Percentiles rank a stretch among this genome's conserved stretches.
Evolutionary conservation across 1,284 basidiomycete genomes (phyloP).

Genomic region (Boletus calvinii): DNA sequence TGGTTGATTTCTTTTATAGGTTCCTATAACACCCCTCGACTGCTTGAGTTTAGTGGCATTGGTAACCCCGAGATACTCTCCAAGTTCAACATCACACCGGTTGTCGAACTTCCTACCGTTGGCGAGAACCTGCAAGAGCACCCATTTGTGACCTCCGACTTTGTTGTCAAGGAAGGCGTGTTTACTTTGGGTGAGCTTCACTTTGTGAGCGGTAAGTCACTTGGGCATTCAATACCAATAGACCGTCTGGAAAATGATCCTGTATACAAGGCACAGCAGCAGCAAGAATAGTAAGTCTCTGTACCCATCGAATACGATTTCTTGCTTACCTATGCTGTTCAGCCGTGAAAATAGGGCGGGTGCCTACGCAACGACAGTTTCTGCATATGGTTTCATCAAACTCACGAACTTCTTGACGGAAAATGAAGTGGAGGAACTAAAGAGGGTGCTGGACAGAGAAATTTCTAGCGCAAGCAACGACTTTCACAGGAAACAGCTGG

Average conservation of each 20-base stretch:
- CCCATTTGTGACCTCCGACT: constrained; percentile 14
- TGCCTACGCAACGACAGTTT: constrained; percentile 19
- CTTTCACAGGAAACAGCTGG: constrained; percentile 17
- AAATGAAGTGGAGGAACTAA: constrained; percentile 16
- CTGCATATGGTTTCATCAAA: constrained; percentile 22
- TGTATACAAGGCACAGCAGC: constrained; percentile 12
- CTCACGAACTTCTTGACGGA: constrained; percentile 17
- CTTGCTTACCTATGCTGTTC: neutral
- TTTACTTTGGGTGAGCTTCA: constrained; percentile 19
- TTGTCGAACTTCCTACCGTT: constrained; percentile 18
- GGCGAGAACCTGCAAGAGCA: constrained; percentile 25
- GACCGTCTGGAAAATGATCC: constrained; percentile 20
- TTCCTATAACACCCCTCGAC: constrained; percentile 20
- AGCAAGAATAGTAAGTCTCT: constrained; percentile 18
- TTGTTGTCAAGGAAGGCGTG: constrained; percentile 18
- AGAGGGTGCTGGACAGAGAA: constrained; percentile 14
- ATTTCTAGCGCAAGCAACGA: constrained; percentile 9
- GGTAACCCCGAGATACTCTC: constrained; percentile 17
- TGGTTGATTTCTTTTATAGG: constrained; percentile 1
- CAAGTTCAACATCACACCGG: constrained; percentile 11
- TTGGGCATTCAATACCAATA: neutral
- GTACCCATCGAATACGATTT: neutral
- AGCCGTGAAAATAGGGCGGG: constrained; percentile 18
- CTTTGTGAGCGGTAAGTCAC: neutral
- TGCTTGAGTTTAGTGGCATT: constrained; percentile 23